Evolutionary conservation across 495 filamentous ascomycete species (phyloP).

Genomic region (Xylaria longipes): DNA sequence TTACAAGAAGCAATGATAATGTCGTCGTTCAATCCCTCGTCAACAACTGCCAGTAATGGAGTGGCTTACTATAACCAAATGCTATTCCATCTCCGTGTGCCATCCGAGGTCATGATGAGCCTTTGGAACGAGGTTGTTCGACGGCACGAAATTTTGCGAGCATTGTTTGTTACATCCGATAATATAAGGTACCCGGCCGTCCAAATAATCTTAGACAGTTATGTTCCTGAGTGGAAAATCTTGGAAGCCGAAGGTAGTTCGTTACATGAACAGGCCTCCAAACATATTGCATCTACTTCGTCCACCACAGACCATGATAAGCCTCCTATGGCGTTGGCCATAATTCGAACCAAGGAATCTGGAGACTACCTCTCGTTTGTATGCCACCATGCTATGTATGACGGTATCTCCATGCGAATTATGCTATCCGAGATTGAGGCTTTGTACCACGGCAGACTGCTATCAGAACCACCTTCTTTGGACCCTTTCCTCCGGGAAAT

Average conservation of each 20-base stretch:
- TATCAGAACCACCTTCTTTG: constrained; percentile 55
- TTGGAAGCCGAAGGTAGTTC: constrained; percentile 27
- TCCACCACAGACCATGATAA: constrained; percentile 38
- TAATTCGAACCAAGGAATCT: constrained; percentile 31
- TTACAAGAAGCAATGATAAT: constrained; percentile 83
- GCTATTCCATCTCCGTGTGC: constrained; percentile 43
- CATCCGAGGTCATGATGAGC: constrained; percentile 33
- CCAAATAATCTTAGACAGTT: constrained; percentile 60
- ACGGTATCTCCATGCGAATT: constrained; percentile 70
- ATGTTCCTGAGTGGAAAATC: constrained; percentile 41
- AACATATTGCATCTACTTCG: constrained; percentile 39
- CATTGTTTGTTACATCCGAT: constrained; percentile 64
- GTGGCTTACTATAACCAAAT: constrained; percentile 53
- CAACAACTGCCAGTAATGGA: constrained; percentile 22
- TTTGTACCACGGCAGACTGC: constrained; percentile 46
- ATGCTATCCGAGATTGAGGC: constrained; percentile 71
- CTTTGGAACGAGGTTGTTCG: constrained; percentile 59
- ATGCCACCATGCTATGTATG: constrained; percentile 81
- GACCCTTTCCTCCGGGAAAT: constrained; percentile 47
- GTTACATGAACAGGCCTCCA: constrained; percentile 34
- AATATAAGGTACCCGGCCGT: constrained; percentile 57
- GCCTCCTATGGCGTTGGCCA: constrained; percentile 48
- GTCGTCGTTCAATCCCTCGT: constrained; percentile 37
- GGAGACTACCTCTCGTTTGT: constrained; percentile 62
- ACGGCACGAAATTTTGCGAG: constrained; percentile 69